These are phyloP conservation scores for Pseudonitzschia pungens DNA, from an alignment of 108 stramenopile genomes.

Conservation along the genomic window DNA sequence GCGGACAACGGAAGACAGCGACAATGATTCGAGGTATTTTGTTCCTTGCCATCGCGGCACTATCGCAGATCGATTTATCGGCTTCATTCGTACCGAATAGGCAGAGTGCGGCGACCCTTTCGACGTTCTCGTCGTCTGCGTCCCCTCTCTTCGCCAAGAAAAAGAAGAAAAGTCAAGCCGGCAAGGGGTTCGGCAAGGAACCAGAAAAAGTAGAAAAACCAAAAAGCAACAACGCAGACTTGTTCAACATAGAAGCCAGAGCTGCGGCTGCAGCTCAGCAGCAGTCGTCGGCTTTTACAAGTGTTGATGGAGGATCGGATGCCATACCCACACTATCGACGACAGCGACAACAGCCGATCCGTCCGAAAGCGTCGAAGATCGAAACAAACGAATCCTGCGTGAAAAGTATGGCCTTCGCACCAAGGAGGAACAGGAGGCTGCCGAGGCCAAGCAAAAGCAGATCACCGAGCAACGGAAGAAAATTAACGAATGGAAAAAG, in stretches of 20 bases:
- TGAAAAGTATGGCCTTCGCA: constrained; percentile 69
- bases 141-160: constrained; percentile 17
- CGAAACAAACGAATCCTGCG: constrained; percentile 59
- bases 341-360: neutral
- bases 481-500: constrained; percentile 52
- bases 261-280: neutral
- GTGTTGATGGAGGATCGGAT: constrained; percentile 44
- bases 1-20: neutral
- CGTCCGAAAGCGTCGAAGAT: constrained; percentile 53
- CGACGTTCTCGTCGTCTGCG: neutral
- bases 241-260: constrained; percentile 6
- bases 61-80: neutral
- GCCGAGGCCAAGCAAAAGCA: constrained; percentile 31
- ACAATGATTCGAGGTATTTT: neutral
- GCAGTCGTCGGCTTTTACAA: constrained; percentile 14
- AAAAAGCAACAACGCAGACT: neutral
- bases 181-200: constrained; percentile 36
- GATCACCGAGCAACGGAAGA: constrained; percentile 44
- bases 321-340: constrained; percentile 33
- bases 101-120: neutral
- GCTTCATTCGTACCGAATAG: neutral
- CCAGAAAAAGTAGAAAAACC: constrained; percentile 12
- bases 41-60: neutral
- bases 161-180: constrained; percentile 8
- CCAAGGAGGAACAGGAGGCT: constrained; percentile 72